Evolutionary conservation across 2,329 filamentous ascomycete species (phyloP).

Genomic region (Blumeria graminis): DNA sequence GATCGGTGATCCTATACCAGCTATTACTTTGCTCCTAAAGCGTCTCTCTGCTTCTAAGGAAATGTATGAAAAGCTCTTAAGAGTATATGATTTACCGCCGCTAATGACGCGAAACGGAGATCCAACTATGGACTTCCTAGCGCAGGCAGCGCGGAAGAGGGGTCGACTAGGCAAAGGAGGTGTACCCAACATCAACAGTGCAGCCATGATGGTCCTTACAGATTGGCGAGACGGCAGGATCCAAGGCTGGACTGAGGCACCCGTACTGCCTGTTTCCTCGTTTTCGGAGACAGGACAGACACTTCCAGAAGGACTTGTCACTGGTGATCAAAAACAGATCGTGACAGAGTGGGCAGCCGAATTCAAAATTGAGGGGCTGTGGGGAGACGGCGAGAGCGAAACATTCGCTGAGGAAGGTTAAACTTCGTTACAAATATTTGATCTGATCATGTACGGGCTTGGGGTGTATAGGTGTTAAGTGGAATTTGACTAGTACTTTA

Average conservation of each 20-base stretch:
- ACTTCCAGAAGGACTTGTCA: constrained; percentile 17
- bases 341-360: constrained; percentile 84
- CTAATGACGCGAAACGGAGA: constrained; percentile 50
- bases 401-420: background rate
- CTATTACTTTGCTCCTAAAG: constrained; percentile 62
- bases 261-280: constrained; percentile 31
- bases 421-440: no score
- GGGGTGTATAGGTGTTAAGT: background rate
- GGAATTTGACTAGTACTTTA: background rate
- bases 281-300: constrained; percentile 12
- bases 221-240: constrained; percentile 93
- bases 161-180: constrained; percentile 74
- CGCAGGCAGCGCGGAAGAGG: constrained; percentile 85
- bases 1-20: constrained; percentile 77
- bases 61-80: constrained; percentile 54
- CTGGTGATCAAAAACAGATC: constrained; percentile 57
- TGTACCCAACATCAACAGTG: constrained; percentile 65
- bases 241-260: constrained; percentile 71
- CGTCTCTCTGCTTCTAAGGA: constrained; percentile 50
- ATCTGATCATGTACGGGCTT: background rate
- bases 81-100: constrained; percentile 64
- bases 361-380: constrained; percentile 84
- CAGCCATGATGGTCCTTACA: constrained; percentile 81
- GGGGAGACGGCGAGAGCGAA: constrained; percentile 37
- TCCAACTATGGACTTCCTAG: constrained; percentile 67